Evolutionary conservation across 257 asterid species (phyloP).

Genomic region (Fraxinus pennsylvanica): DNA sequence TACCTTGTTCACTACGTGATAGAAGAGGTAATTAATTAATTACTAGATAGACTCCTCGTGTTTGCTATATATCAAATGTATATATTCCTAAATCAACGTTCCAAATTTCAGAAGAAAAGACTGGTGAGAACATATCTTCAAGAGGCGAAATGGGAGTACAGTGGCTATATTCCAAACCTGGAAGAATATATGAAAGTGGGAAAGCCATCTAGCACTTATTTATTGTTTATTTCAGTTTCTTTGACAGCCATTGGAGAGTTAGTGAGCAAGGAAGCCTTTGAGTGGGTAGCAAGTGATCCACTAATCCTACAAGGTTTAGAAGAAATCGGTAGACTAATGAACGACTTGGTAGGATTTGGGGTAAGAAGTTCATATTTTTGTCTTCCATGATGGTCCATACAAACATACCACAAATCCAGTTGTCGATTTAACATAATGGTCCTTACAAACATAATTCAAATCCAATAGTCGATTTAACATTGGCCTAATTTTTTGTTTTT

Average conservation of each 20-base stretch:
- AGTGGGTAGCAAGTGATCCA: constrained; percentile 30
- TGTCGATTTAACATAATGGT: too few species aligned
- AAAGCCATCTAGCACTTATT: constrained; percentile 5
- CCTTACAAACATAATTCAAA: too few species aligned
- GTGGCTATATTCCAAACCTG: constrained; percentile 28
- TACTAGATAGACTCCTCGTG: too few species aligned
- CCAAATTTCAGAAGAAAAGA: constrained; percentile 23
- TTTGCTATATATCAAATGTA: not conserved
- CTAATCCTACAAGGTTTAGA: constrained; percentile 18
- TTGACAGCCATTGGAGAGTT: constrained; percentile 27
- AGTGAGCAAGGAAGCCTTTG: constrained; percentile 17
- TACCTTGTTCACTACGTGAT: constrained; percentile 29
- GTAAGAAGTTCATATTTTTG: constrained; percentile 1
- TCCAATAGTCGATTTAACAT: too few species aligned
- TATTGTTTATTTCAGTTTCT: constrained; percentile 31
- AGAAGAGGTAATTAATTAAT: constrained; percentile 26
- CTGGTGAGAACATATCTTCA: constrained; percentile 25
- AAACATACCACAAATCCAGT: too few species aligned
- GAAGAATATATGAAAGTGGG: constrained; percentile 43
- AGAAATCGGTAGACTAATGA: constrained; percentile 24
- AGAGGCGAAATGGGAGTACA: constrained; percentile 37
- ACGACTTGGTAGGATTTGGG: constrained; percentile 35
- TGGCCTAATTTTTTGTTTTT: not conserved
- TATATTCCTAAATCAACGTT: not conserved
- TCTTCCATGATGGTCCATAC: too few species aligned